Percentiles rank a stretch among this genome's conserved stretches.
Evolutionary conservation across 441 rosid genomes (phyloP).

Genomic region (Arabidopsis lyrata): DNA sequence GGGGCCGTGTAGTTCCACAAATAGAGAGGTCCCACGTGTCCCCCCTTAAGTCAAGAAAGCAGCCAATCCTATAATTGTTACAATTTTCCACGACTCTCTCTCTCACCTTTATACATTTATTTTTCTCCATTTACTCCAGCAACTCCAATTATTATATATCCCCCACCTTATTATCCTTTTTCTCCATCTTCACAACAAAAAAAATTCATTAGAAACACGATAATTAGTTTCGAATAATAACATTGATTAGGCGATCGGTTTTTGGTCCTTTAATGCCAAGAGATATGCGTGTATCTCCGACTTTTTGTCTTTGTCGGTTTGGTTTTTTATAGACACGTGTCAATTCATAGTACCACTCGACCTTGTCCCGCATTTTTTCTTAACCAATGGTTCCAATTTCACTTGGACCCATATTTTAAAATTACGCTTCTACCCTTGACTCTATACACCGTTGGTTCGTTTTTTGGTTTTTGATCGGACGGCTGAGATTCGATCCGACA

Average conservation of each 20-base stretch:
- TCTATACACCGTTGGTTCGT: conserved; percentile 14
- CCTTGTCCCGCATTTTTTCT: conserved; percentile 40
- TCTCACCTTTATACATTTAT: conserved; percentile 42
- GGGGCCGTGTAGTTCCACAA: conserved; percentile 44
- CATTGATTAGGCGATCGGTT: conserved; percentile 41
- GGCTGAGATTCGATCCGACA: conserved; percentile 27
- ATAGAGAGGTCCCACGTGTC: conserved; percentile 46
- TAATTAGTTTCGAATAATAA: conserved; percentile 2
- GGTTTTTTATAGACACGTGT: conserved; percentile 39
- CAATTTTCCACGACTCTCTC: conserved; percentile 46
- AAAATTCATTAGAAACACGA: not conserved
- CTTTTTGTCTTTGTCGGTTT: conserved; percentile 48
- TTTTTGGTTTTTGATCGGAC: conserved; percentile 16
- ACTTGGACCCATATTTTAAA: conserved; percentile 32
- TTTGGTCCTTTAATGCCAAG: conserved; percentile 41
- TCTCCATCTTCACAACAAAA: conserved; percentile 13
- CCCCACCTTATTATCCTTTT: not conserved
- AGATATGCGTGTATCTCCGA: conserved; percentile 46
- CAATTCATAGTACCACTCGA: conserved; percentile 39
- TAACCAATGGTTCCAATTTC: conserved; percentile 40
- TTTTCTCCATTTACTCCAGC: conserved; percentile 37
- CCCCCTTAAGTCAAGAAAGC: conserved; percentile 47
- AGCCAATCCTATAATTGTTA: conserved; percentile 44
- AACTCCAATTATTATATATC: conserved; percentile 4
- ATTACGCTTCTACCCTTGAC: conserved; percentile 16